Evolutionary conservation across 306 rosid genomes (phyloP).

Genomic region (Prinsepia uniflora): DNA sequence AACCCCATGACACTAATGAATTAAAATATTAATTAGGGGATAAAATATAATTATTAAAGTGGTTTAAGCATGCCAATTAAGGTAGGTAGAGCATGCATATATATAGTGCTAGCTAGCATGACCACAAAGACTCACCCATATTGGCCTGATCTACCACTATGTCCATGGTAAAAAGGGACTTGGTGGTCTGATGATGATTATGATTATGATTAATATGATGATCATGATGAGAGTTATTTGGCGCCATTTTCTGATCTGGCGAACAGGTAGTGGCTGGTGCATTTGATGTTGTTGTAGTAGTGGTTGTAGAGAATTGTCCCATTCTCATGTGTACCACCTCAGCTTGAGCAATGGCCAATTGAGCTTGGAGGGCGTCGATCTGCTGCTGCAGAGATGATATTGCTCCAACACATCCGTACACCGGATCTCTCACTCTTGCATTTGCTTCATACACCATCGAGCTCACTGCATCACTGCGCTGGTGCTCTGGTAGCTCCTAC

Average conservation of each 20-base stretch:
- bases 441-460: conserved; percentile 96
- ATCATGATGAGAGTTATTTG: conserved; percentile 21
- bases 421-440: conserved; percentile 92
- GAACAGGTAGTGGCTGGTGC: background rate
- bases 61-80: conserved; percentile 16
- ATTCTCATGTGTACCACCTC: conserved; percentile 73
- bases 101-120: conserved; percentile 35
- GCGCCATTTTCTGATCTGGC: conserved; percentile 2
- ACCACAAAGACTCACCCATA: conserved; percentile 72
- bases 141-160: conserved; percentile 52
- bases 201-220: background rate
- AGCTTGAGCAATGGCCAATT: conserved; percentile 72
- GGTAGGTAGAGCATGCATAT: conserved; percentile 1
- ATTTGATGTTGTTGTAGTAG: conserved; percentile 5
- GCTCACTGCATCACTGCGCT: conserved; percentile 89
- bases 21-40: background rate
- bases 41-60: conserved; percentile 19
- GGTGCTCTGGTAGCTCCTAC: conserved; percentile 81
- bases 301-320: conserved; percentile 34
- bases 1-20: conserved; percentile 36
- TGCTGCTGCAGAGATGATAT: conserved; percentile 88
- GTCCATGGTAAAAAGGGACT: conserved; percentile 66
- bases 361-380: conserved; percentile 70
- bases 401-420: conserved; percentile 93
- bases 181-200: conserved; percentile 28